A percentile compares a stretch with the other conserved stretches of the same genome.
phyloP scores from a whole-genome alignment of 1,139 yeast species.

The Ogataea hybrid region DNA sequence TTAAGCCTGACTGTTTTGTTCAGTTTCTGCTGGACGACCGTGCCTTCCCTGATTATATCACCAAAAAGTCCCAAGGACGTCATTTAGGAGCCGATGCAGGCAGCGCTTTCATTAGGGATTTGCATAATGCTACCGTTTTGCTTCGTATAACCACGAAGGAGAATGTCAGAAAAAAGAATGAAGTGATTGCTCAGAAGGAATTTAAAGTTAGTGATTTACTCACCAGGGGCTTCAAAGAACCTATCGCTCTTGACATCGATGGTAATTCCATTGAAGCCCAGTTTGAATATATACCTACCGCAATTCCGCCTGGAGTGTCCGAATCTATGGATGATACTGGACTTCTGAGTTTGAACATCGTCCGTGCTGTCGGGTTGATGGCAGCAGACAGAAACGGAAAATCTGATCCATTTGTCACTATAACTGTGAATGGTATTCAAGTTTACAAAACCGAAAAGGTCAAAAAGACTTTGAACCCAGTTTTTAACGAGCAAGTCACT shows the following conservation, averaged over 20 bases:
- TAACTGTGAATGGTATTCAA: conserved; percentile 53
- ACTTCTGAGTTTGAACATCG: conserved; percentile 49
- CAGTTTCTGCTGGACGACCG: conserved; percentile 66
- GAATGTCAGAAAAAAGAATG: conserved; percentile 45
- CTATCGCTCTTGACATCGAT: conserved; percentile 46
- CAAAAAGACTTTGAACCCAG: conserved; percentile 66
- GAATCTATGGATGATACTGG: conserved; percentile 74
- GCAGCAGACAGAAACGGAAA: conserved; percentile 71
- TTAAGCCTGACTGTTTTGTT: conserved; percentile 47
- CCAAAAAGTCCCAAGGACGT: conserved; percentile 44
- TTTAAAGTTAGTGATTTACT: conserved; percentile 54
- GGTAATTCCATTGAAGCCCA: conserved; percentile 44
- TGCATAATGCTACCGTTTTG: conserved; percentile 55
- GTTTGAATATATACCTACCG: conserved; percentile 61
- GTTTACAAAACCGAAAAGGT: conserved; percentile 57
- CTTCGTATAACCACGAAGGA: conserved; percentile 55
- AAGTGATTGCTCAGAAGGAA: conserved; percentile 45
- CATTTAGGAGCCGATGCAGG: conserved; percentile 45
- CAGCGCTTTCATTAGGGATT: conserved; percentile 65
- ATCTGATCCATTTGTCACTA: conserved; percentile 63
- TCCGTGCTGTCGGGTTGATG: conserved; percentile 50
- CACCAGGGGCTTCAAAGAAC: conserved; percentile 44
- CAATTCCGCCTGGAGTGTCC: conserved; percentile 48
- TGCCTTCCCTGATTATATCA: conserved; percentile 54
- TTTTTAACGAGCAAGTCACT: conserved; percentile 61